A percentile compares a stretch with the other conserved stretches of the same genome.
Evolutionary conservation across 768 basidiomycete species (phyloP).

Genomic region (Leccinellum luteum): DNA sequence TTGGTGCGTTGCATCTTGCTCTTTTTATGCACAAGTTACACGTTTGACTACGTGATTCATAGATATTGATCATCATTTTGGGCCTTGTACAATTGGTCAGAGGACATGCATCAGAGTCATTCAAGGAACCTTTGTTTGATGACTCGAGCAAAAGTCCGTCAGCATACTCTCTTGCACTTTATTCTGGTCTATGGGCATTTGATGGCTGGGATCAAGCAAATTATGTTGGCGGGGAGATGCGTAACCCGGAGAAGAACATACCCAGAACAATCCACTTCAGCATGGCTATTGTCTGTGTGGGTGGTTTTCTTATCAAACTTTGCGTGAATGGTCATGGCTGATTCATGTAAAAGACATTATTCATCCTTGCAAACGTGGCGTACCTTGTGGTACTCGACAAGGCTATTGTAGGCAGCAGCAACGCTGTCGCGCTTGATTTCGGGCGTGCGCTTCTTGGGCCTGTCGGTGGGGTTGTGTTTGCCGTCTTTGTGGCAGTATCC

Average conservation of each 20-base stretch:
- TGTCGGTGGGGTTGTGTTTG: conserved; percentile 83
- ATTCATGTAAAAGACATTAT: conserved; percentile 52
- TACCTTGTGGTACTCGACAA: conserved; percentile 94
- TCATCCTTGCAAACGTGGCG: conserved; percentile 78
- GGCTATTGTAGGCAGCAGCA: conserved; percentile 69
- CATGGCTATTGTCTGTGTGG: conserved; percentile 77
- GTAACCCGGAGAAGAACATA: conserved; percentile 78
- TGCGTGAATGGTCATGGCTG: not conserved
- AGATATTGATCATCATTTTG: conserved; percentile 73
- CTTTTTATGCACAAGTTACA: not conserved
- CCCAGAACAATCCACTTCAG: conserved; percentile 89
- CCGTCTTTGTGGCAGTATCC: conserved; percentile 88
- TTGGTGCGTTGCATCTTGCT: conserved; percentile 46
- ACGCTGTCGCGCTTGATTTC: conserved; percentile 90
- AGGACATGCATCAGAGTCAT: conserved; percentile 66
- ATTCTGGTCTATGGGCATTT: conserved; percentile 93
- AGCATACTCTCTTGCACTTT: conserved; percentile 88
- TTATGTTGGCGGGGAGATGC: conserved; percentile 88
- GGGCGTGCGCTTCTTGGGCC: conserved; percentile 84
- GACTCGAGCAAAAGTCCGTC: conserved; percentile 78
- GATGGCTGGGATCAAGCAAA: conserved; percentile 96
- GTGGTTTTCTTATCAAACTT: conserved; percentile 18
- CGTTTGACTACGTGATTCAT: not conserved
- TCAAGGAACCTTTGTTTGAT: conserved; percentile 66
- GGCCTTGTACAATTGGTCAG: conserved; percentile 76